Base-by-base conservation (phyloP, 2,329 filamentous ascomycete species). In the Cordyceps pruinosa region DNA sequence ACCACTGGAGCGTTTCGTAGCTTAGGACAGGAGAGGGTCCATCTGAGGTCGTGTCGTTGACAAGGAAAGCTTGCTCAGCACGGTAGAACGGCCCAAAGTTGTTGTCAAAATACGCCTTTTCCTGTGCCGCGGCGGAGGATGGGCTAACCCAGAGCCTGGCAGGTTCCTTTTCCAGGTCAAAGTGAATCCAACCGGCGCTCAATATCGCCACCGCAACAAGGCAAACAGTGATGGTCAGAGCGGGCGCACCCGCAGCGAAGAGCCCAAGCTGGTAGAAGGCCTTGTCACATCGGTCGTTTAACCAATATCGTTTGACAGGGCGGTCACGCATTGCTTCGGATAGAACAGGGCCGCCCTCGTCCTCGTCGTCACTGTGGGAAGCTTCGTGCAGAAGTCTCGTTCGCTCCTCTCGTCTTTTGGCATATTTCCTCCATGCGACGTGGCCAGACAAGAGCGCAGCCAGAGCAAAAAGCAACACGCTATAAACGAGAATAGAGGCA, bases 111-210 rank as follows among this genome's bases (percentile, higher is more conserved):
- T 95, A 99, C 1, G 82, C 81, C 74, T 99, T 99, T 69, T 99
- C 93, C 68, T 90, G 82, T 0, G 94, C 94, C 21, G 95, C 93
- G 49, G 86, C 83, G 4, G 94, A 97, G 9, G 88, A 88, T 8
- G 94, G 94, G 65, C 93, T 92, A n/a, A 99, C 94, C 94, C 94
- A 99, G 9, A 99, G 77, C 48, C 89, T 85, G 12, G 95, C 94
- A 6, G 94, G 94, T 61, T 97, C 88, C 23, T 80, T 89, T 71
- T 97, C 94, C 35, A 99, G 79, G n/a, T 89, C 81, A 66, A 99
- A 99, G 45, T 84, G 83, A 58, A 94, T 75, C 90, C 90, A 96
- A 1, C 94, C 94, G 35, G 93, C 73, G 67, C 92, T 97, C 60
- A 99, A 77, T 5, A 96, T 69, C 1, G 78, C 81, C 12, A 97